Evolutionary conservation across 2,329 filamentous ascomycete species (phyloP), one percentile per base, ranked within the genome.

Genomic region (Parastagonospora avenae): DNA sequence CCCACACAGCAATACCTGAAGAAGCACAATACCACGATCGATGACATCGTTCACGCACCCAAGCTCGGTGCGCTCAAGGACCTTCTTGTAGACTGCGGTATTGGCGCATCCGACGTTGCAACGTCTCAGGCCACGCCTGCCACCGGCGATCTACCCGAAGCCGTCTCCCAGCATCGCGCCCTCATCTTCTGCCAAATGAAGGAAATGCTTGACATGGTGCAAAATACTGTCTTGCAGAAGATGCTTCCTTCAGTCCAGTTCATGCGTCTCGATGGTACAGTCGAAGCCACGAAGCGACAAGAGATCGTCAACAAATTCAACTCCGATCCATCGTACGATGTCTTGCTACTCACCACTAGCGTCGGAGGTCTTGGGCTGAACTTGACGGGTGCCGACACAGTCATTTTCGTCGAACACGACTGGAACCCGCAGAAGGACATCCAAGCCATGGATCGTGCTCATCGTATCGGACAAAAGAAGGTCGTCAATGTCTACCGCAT

Each of bases 141-240:
- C 14, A 64, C 60, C 30, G 82, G 84, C 42, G 85, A 91, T 40
- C 58, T 88, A 10, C 81, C 82, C 12, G 85, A 91, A 72, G 95
- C 92, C 35, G 95, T 99, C 72, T 96, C 94, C 55, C 94, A 93
- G 28, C 94, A 99, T 71, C 90, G 94, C 38, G 95, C 94, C 0
- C 84, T 99, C 27, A 89, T 99, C 61, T 99, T 99, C 81, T 99
- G 94, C 67, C 94, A 99, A 73, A 97, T 99, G 91, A 99, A 99
- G 77, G 94, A 99, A 74, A 99, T 99, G 95, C 82, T 99, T 19
- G 94, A 99, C 74, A 97, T 99, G 85, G 95, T 99, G 2, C 92
- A 97, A 71, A 91, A 89, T 64, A 92, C 93, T 50, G 94, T 99
- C 1, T 78, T 99, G 33, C 91, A 91, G 73, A 89, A 89, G 67